Conservation (phyloP, 2,329 filamentous ascomycete species). For the Alternaria sp. region DNA sequence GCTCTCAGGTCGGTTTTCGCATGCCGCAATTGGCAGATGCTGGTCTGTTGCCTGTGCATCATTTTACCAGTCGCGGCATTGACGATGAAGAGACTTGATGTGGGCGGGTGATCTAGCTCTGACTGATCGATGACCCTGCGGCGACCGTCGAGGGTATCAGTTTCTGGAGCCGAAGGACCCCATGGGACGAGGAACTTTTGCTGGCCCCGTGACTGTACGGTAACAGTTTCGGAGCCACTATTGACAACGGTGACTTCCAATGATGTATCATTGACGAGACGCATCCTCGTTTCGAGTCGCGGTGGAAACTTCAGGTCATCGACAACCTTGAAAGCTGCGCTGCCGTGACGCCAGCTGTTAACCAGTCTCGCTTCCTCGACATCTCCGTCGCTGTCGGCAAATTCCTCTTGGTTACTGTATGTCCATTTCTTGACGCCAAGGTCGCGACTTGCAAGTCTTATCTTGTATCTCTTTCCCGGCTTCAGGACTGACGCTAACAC, state of each 20-base stretch:
- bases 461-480: neutral
- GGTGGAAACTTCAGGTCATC: neutral
- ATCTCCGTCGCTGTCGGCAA: neutral
- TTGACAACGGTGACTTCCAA: neutral
- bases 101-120: neutral
- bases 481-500: neutral
- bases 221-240: neutral
- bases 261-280: neutral
- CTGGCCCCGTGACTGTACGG: neutral
- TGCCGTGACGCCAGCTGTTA: neutral
- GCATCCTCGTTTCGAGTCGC: neutral
- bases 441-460: neutral
- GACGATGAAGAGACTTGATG: neutral
- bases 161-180: neutral
- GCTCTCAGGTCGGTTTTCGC: neutral
- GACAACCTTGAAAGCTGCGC: neutral
- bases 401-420: neutral
- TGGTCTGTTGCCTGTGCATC: neutral
- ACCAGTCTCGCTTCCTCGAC: neutral
- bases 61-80: neutral
- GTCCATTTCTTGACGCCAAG: neutral
- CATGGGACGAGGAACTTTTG: slow-evolving; percentile 2
- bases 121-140: neutral
- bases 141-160: neutral
- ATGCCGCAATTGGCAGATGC: neutral